phyloP scores from a whole-genome alignment of 331 rosid genomes.

The Cydonia oblonga region DNA sequence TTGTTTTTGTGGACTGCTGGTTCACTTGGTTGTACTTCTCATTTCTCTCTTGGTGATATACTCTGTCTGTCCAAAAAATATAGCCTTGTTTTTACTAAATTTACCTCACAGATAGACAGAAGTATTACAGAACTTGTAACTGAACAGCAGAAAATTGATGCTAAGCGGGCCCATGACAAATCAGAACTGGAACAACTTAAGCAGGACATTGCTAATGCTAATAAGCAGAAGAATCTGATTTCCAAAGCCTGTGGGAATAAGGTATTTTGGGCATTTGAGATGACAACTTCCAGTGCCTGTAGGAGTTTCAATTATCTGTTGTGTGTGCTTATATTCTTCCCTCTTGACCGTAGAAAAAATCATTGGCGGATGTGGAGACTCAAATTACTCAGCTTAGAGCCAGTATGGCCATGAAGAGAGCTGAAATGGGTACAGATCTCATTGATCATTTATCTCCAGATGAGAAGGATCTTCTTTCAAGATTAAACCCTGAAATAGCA shows the following conservation, averaged over 20 bases:
- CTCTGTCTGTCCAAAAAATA: neutral
- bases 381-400: slow-evolving; percentile 85
- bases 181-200: slow-evolving; percentile 79
- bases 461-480: slow-evolving; percentile 70
- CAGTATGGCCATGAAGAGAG: slow-evolving; percentile 67
- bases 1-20: neutral
- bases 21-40: neutral
- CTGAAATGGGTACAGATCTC: slow-evolving; percentile 95
- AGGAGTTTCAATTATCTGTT: neutral
- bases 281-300: neutral
- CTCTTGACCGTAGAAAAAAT: slow-evolving; percentile 64
- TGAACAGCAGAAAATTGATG: slow-evolving; percentile 94
- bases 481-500: slow-evolving; percentile 81
- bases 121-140: slow-evolving; percentile 67
- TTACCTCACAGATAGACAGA: slow-evolving; percentile 77
- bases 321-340: slow-evolving; percentile 14
- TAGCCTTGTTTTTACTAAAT: slow-evolving; percentile 44
- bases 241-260: slow-evolving; percentile 65
- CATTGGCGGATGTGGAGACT: slow-evolving; percentile 62
- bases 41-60: neutral
- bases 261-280: slow-evolving; percentile 31
- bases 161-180: slow-evolving; percentile 55
- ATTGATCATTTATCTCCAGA: slow-evolving; percentile 84
- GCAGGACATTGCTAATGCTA: slow-evolving; percentile 81
- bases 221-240: slow-evolving; percentile 60